phyloP scores from a whole-genome alignment of 495 filamentous ascomycete species.

The Umbilicaria muhlenbergii region DNA sequence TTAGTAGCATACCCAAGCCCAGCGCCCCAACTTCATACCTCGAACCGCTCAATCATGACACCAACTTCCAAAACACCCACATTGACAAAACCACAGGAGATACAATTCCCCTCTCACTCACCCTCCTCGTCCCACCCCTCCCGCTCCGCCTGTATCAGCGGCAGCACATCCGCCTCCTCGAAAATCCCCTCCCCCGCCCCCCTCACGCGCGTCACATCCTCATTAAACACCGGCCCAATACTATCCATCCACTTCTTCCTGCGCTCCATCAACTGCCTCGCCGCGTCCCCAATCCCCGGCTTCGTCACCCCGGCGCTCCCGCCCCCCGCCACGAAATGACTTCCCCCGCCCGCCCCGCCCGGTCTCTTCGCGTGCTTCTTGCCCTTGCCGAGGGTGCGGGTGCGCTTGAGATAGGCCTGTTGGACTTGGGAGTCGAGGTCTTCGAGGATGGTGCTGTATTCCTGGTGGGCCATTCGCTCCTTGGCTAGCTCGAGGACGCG shows the following conservation, averaged over 20 bases:
- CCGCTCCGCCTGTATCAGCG: conserved; percentile 49
- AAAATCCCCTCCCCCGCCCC: conserved; percentile 47
- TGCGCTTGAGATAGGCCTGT: conserved; percentile 87
- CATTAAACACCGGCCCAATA: conserved; percentile 75
- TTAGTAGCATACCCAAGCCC: too few relatives aligned
- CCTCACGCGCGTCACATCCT: conserved; percentile 46
- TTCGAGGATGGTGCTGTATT: conserved; percentile 92
- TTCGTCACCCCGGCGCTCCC: conserved; percentile 37
- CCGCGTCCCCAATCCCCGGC: conserved; percentile 81
- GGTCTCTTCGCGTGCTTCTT: conserved; percentile 82
- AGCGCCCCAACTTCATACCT: too few relatives aligned
- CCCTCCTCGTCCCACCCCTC: conserved; percentile 64
- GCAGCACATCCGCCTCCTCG: conserved; percentile 35
- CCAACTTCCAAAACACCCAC: conserved; percentile 1
- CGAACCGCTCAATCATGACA: not conserved
- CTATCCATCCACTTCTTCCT: conserved; percentile 71
- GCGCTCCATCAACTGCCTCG: conserved; percentile 79
- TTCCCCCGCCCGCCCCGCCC: conserved; percentile 39
- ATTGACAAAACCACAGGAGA: not conserved
- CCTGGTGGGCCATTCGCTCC: conserved; percentile 85
- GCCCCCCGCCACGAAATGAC: conserved; percentile 22
- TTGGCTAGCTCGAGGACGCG: conserved; percentile 71
- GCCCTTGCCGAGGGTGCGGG: conserved; percentile 80
- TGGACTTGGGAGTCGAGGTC: conserved; percentile 94
- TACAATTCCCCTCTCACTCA: conserved; percentile 21